Conservation (phyloP, 2,329 filamentous ascomycete genomes). For the Verticillium alfalfae region DNA sequence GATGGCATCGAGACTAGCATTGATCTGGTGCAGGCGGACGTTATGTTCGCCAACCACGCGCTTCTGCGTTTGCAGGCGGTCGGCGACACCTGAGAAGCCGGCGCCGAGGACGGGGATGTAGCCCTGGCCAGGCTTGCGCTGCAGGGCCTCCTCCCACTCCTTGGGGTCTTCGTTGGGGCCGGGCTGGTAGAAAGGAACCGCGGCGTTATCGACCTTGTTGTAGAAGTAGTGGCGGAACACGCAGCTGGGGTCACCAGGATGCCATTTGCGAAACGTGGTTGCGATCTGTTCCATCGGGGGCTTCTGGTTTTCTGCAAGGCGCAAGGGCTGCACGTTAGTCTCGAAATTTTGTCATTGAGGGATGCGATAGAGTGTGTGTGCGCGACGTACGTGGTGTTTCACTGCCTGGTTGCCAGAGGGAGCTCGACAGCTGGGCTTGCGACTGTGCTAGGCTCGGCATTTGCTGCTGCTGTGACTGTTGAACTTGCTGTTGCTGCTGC, state of each 20-base stretch:
- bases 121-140: slow-evolving; percentile 70
- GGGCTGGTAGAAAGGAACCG: slow-evolving; percentile 72
- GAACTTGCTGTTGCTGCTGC: slow-evolving; percentile 32
- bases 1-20: slow-evolving; percentile 65
- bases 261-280: slow-evolving; percentile 68
- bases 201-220: slow-evolving; percentile 71
- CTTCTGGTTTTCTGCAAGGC: slow-evolving; percentile 53
- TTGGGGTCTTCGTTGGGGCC: slow-evolving; percentile 64
- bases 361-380: not conserved
- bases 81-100: slow-evolving; percentile 67
- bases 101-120: slow-evolving; percentile 73
- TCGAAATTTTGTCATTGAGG: not conserved
- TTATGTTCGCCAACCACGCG: slow-evolving; percentile 65
- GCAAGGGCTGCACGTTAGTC: not conserved
- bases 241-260: slow-evolving; percentile 61
- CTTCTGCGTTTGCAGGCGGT: slow-evolving; percentile 68
- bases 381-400: slow-evolving; percentile 39
- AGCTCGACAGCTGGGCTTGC: slow-evolving; percentile 38
- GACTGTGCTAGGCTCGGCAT: slow-evolving; percentile 17
- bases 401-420: slow-evolving; percentile 48
- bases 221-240: slow-evolving; percentile 83
- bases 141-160: slow-evolving; percentile 79
- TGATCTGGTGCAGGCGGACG: slow-evolving; percentile 71
- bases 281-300: slow-evolving; percentile 69
- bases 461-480: slow-evolving; percentile 16